Evolutionary conservation across 306 rosid genomes (phyloP), one percentile per base, ranked within the genome.

Genomic region (Spatholobus suberectus): DNA sequence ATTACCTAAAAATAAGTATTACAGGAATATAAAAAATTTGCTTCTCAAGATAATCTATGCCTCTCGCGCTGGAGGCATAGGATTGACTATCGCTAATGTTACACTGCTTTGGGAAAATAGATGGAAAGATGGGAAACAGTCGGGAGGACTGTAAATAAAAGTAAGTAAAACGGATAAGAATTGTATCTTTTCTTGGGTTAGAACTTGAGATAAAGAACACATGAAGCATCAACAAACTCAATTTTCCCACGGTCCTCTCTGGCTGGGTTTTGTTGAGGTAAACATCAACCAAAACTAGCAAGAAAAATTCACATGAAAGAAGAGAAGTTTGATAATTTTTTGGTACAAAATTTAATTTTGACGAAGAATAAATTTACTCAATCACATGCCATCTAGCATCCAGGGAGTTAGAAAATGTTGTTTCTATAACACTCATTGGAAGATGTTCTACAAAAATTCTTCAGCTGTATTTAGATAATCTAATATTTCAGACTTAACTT

Each of bases 401-500:
- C 27, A 51, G 8, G 37, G 62, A 32, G 18, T 37, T 51, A 54
- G 41, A 29, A n/a, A 70, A 23, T 47, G 69, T 27, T 34, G 18
- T 75, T 69, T 76, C 44, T 38, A 5, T 11, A 43, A 76, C 54
- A 68, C 62, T 29, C 41, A 55, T 2, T 0, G 73, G 20, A 79
- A 27, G 73, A 66, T 26, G 23, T 67, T 46, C 81, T 89, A 91
- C 85, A 94, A 84, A 80, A 27, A 89, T 66, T 89, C 90, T 73
- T 92, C 98, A 81, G 94, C 97, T 35, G 67, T 86, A 70, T 77
- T 85, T 76, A 96, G 79, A 79, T 94, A 93, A 34, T 84, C 77
- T 72, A 96, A 78, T 89, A 94, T 90, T 70, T 96, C 88, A 52
- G 94, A 90, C 88, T 92, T 94, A 14, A 94, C 91, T 75, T 83